phyloP scores from a whole-genome alignment of 2,329 filamentous ascomycete genomes.

The Colletotrichum lindemuthianum region DNA sequence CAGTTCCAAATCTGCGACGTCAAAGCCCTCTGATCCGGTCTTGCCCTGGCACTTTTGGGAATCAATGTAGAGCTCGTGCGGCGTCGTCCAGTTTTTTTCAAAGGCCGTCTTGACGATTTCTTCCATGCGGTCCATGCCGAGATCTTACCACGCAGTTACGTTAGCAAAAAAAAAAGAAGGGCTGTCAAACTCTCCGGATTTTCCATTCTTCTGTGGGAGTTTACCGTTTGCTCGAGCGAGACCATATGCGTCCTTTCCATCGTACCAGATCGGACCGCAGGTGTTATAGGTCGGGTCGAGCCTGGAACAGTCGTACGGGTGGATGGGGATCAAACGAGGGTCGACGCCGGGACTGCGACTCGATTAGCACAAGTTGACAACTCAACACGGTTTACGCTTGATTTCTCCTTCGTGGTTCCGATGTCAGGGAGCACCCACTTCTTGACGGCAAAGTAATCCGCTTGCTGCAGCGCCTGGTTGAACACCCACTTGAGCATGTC shows the following conservation, averaged over 20 bases:
- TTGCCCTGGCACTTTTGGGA: conserved; percentile 9
- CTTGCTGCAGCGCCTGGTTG: conserved; percentile 7
- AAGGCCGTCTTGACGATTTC: conserved; percentile 7
- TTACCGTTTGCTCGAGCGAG: conserved; percentile 18
- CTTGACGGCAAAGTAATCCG: conserved; percentile 19
- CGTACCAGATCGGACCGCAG: conserved; percentile 26
- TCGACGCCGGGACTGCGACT: conserved; percentile 12
- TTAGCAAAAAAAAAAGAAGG: neutral
- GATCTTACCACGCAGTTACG: neutral
- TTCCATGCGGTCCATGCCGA: conserved; percentile 20
- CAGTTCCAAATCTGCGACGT: neutral
- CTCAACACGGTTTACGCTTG: no score
- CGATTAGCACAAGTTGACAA: no score
- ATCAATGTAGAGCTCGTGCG: conserved; percentile 19
- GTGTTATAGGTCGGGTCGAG: neutral
- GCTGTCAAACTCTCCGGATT: no score
- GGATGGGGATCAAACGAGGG: conserved; percentile 15
- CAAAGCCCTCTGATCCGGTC: neutral
- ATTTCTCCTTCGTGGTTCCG: no score
- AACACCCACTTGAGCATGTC: conserved; percentile 9
- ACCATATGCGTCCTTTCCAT: conserved; percentile 21
- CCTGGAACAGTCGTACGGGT: conserved; percentile 5
- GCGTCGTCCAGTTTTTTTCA: conserved; percentile 22
- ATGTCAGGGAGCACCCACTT: conserved; percentile 1
- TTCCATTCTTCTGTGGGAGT: no score